Evolutionary conservation across 192 early-diverging fungal genomes (phyloP), one percentile per base, ranked within the genome.

Genomic region (Gryganskiella cystojenkinii): DNA sequence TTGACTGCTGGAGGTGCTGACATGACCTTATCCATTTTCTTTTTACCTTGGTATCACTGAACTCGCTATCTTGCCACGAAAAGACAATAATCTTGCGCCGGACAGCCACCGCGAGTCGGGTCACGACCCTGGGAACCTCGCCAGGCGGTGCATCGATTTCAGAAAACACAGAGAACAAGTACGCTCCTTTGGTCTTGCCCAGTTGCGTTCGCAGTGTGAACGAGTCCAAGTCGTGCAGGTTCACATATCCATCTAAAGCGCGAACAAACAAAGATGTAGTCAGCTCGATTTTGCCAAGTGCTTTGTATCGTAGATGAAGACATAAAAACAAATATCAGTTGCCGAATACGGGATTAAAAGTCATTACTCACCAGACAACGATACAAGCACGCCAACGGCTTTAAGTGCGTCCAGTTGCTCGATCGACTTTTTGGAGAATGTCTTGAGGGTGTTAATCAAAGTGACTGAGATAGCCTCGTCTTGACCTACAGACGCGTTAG

Each of bases 401-500:
- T 92, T 92, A 59, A 94, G 89, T 6, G 92, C 83, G 58, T 89
- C 91, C 42, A 94, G 73, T 31, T 93, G 91, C 63, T 92, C 92
- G 45, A 94, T 87, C 10, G 90, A 79, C 52, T 80, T 86, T 62
- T 87, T 87, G 15, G 90, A 87, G 79, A 94, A 94, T 10, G 79
- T 83, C 78, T 92, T 91, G 24, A 84, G 80, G 3, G 91, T 91
- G 44, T 92, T 87, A 11, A 86, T 69, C 13, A 93, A 81, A 8
- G 85, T 88, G 10, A 93, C 87, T 7, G 78, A 68, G 37, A 85
- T 80, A 1, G 80, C 72, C 43, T 89, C 81, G 37, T 89, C 85
- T 10, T 80, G 81, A 27, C 79, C 80, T 64, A 59, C 35, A 19
- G 65, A 47, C 14, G 15, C 56, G 42, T 55, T 27, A 28, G 33